These are phyloP conservation scores for Aristolochia californica DNA, from an alignment of 164 flowering plant genomes.

Conservation along the genomic window DNA sequence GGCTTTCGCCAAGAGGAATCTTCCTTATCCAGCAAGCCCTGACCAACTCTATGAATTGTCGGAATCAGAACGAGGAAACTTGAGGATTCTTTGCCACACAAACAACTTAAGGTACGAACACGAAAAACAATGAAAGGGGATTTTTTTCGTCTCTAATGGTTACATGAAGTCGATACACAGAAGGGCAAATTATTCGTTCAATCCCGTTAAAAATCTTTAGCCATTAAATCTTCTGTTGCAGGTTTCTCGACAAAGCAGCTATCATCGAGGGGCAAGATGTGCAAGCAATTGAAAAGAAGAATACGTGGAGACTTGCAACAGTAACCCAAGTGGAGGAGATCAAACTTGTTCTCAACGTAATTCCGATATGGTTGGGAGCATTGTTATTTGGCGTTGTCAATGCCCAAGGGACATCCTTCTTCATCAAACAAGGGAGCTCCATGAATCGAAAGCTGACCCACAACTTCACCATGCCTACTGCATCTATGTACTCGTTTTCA, in stretches of 20 bases:
- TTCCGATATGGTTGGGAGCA: slow-evolving; percentile 63
- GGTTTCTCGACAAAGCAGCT: slow-evolving; percentile 88
- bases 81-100: slow-evolving; percentile 59
- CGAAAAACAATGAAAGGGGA: no score
- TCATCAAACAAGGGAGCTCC: slow-evolving; percentile 58
- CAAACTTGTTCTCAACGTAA: slow-evolving; percentile 46
- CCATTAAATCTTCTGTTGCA: slow-evolving; percentile 10
- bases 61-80: slow-evolving; percentile 17
- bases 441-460: slow-evolving; percentile 30
- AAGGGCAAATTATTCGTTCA: no score
- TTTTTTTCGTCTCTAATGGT: no score
- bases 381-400: slow-evolving; percentile 44
- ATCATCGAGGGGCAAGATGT: slow-evolving; percentile 26
- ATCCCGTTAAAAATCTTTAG: no score
- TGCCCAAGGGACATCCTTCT: slow-evolving; percentile 67
- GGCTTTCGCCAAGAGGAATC: slow-evolving; percentile 57
- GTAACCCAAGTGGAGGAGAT: slow-evolving; percentile 66
- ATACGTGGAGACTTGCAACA: slow-evolving; percentile 52
- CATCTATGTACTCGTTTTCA: slow-evolving; percentile 34
- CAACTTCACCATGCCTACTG: slow-evolving; percentile 45
- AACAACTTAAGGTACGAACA: slow-evolving; percentile 63
- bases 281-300: slow-evolving; percentile 11
- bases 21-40: slow-evolving; percentile 41
- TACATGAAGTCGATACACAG: no score
- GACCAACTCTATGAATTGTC: slow-evolving; percentile 42